Evolutionary conservation across 805 yeast species (phyloP), one percentile per base, ranked within the genome.

Genomic region (Candida xyloterini): DNA sequence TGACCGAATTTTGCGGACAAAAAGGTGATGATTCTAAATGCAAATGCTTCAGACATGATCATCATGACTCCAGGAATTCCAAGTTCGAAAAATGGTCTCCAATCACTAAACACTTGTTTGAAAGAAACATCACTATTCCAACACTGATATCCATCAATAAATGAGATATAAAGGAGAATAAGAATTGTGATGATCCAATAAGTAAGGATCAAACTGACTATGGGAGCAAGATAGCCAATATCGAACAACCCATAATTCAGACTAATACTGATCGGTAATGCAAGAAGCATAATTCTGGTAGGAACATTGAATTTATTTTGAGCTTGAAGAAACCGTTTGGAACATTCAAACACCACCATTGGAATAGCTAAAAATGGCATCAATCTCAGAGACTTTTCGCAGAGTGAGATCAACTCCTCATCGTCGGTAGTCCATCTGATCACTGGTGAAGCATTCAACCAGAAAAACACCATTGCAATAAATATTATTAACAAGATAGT

Each of bases 301-400:
- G 87, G 81, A 1, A 88, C 86, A 53, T 80, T 83, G 60, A 83
- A 84, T 21, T 81, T 74, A 37, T 84, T 84, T 65, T 84, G 91
- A 37, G 86, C 76, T 58, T 84, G 91, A 47, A 84, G 66, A 52
- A 71, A 84, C 57, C 84, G 76, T 57, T 84, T 83, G 31, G 81
- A 79, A 54, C 80, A 78, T 60, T 84, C 93, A 48, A 74, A 76
- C 3, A 82, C 50, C 13, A 79, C 76, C 54, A 75, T 78, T 0
- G 85, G 87, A 1, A 90, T 90, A 2, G 79, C 68, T 22, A 86
- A 89, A 20, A 76, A 55, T 3, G 79, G 62, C 35, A 80, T 67
- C 8, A 75, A 60, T 30, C 66, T 57, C 40, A 84, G 61, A 55
- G 81, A 84, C 15, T 59, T 51, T 5, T 79, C 64, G 5, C 89